Conservation (phyloP, 2,329 filamentous ascomycete genomes). For the Exophiala sp. region DNA sequence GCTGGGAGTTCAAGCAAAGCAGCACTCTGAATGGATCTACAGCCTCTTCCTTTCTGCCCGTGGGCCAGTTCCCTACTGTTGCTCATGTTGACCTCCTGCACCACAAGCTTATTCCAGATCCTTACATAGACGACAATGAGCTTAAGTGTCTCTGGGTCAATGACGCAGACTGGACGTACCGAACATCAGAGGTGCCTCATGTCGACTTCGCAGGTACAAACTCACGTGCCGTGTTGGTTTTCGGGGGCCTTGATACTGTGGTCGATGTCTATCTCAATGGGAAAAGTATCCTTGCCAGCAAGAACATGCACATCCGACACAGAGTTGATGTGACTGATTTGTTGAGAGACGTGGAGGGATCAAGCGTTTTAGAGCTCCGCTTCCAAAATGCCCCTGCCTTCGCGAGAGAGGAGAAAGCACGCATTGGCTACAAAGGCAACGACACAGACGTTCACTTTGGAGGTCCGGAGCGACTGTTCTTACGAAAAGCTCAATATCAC, state of each 20-base stretch:
- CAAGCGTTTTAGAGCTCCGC: too few relatives aligned
- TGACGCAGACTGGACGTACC: conserved; percentile 67
- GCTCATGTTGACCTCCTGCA: conserved; percentile 25
- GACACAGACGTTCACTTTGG: too few relatives aligned
- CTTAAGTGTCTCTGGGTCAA: conserved; percentile 70
- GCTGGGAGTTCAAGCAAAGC: too few relatives aligned
- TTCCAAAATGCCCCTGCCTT: too few relatives aligned
- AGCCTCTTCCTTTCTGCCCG: too few relatives aligned
- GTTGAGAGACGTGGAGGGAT: conserved; percentile 27
- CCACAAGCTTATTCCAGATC: conserved; percentile 43
- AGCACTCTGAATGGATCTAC: too few relatives aligned
- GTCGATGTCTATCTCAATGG: conserved; percentile 69
- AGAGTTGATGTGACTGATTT: conserved; percentile 52
- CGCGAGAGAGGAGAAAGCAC: too few relatives aligned
- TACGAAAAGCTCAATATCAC: conserved; percentile 1
- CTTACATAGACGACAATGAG: conserved; percentile 72
- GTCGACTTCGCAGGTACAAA: conserved; percentile 23
- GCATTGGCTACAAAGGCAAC: too few relatives aligned
- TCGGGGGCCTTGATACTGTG: conserved; percentile 77
- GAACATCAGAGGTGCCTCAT: conserved; percentile 37
- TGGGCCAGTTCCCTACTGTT: conserved; percentile 1
- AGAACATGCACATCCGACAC: conserved; percentile 77
- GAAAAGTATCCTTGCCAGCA: conserved; percentile 61
- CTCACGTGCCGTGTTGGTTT: conserved; percentile 58
- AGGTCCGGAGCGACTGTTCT: too few relatives aligned